Percentiles rank a stretch among this genome's conserved stretches.
phyloP scores from a whole-genome alignment of 129 eudicot genomes.

The Arctium minus region DNA sequence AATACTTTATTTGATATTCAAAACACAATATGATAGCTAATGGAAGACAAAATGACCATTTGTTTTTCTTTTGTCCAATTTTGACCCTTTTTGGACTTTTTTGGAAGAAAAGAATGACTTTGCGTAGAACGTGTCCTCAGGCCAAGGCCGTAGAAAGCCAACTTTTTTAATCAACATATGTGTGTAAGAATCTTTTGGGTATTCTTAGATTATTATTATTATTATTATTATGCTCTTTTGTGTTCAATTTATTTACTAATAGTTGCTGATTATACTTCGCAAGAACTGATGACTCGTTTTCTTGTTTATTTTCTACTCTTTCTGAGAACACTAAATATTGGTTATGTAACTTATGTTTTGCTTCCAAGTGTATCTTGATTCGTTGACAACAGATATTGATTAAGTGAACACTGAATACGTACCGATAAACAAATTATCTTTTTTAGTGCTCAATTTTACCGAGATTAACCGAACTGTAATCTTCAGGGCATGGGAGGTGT shows the following conservation, averaged over 20 bases:
- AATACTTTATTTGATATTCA: neutral
- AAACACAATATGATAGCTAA: neutral
- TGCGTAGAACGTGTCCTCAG: slow-evolving; percentile 20
- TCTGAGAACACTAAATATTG: neutral
- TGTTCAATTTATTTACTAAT: neutral
- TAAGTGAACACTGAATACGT: neutral
- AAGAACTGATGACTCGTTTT: neutral
- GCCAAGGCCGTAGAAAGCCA: neutral
- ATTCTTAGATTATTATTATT: neutral
- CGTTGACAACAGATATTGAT: neutral
- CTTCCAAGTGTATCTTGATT: neutral
- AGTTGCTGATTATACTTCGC: neutral
- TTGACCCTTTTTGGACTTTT: slow-evolving; percentile 16
- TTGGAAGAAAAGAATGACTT: slow-evolving; percentile 27
- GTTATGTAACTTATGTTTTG: neutral
- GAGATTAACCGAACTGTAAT: neutral
- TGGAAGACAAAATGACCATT: slow-evolving; percentile 17
- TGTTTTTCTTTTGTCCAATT: slow-evolving; percentile 7
- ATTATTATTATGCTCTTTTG: neutral
- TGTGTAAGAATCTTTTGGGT: neutral
- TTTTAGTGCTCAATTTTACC: neutral
- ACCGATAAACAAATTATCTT: neutral
- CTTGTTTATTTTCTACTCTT: neutral
- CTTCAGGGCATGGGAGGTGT: slow-evolving; percentile 49
- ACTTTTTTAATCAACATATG: slow-evolving; percentile 8